Conservation (phyloP, 495 filamentous ascomycete species). For the Aspergillus kassunensis region DNA sequence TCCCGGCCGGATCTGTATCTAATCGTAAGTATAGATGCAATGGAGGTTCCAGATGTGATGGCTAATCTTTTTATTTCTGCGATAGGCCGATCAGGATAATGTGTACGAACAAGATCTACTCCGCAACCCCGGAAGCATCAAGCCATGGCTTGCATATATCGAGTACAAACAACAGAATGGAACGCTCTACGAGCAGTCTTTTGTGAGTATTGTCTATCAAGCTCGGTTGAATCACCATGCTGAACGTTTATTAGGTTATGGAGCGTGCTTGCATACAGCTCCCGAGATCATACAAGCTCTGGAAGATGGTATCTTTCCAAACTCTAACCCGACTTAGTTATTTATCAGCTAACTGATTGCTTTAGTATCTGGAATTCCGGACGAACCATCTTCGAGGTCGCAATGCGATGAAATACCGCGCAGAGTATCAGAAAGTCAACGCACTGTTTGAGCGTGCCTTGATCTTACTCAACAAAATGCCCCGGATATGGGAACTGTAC, state of each 20-base stretch:
- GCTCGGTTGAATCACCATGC: not conserved
- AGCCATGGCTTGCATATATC: slow-evolving; percentile 95
- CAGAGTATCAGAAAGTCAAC: slow-evolving; percentile 91
- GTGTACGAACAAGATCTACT: slow-evolving; percentile 96
- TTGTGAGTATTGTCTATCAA: slow-evolving; percentile 48
- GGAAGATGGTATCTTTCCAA: slow-evolving; percentile 87
- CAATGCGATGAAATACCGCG: slow-evolving; percentile 75
- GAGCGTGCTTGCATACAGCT: slow-evolving; percentile 87
- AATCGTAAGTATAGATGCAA: slow-evolving; percentile 55
- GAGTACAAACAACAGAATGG: slow-evolving; percentile 88
- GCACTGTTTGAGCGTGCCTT: slow-evolving; percentile 91
- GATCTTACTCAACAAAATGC: slow-evolving; percentile 98
- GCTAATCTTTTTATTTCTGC: slow-evolving; percentile 13
- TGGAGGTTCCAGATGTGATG: not conserved
- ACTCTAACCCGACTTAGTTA: slow-evolving; percentile 2
- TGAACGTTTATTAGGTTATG: slow-evolving; percentile 45
- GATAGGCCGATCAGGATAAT: slow-evolving; percentile 76
- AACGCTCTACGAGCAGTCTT: slow-evolving; percentile 84
- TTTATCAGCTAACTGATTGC: slow-evolving; percentile 14
- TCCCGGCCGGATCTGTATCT: slow-evolving; percentile 64
- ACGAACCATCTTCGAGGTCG: slow-evolving; percentile 76
- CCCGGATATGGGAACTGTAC: slow-evolving; percentile 97
- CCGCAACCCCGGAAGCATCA: slow-evolving; percentile 78
- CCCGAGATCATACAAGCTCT: slow-evolving; percentile 94
- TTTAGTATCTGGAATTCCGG: slow-evolving; percentile 81